Conservation (phyloP, 2,329 filamentous ascomycete species). For the Onygena corvina region DNA sequence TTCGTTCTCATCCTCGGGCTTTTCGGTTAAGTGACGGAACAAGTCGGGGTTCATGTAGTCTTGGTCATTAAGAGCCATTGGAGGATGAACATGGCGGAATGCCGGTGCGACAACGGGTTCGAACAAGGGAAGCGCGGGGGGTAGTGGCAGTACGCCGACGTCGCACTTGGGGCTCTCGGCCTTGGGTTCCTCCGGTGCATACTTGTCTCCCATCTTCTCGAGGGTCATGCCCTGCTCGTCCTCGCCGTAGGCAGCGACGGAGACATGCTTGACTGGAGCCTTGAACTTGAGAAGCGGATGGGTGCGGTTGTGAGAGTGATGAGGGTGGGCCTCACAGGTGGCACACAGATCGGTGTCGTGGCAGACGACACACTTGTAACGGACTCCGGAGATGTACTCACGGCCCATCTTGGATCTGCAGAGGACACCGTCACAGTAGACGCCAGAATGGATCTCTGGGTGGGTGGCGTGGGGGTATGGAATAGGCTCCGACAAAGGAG, state of each 20-base stretch:
- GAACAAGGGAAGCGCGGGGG: background rate
- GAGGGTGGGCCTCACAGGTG: slow-evolving; percentile 78
- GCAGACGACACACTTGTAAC: slow-evolving; percentile 97
- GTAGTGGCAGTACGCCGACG: slow-evolving; percentile 57
- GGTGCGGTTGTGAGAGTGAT: slow-evolving; percentile 81
- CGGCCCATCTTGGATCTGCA: slow-evolving; percentile 44
- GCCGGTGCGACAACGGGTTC: background rate
- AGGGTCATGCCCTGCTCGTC: slow-evolving; percentile 54
- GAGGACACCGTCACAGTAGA: slow-evolving; percentile 88
- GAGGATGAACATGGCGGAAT: background rate
- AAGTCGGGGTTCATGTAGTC: background rate
- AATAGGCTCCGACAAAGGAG: slow-evolving; percentile 65
- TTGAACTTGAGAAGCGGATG: slow-evolving; percentile 96
- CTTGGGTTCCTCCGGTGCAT: background rate
- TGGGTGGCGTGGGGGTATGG: slow-evolving; percentile 36
- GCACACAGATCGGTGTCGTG: slow-evolving; percentile 91
- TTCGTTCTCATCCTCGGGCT: slow-evolving; percentile 18
- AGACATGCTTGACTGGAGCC: slow-evolving; percentile 78
- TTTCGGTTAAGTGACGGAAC: too few relatives aligned
- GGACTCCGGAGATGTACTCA: slow-evolving; percentile 62
- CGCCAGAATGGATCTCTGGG: slow-evolving; percentile 57
- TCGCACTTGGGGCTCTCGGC: slow-evolving; percentile 36
- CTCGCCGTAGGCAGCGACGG: slow-evolving; percentile 72
- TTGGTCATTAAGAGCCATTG: background rate
- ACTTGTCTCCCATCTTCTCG: slow-evolving; percentile 60